phyloP scores from a whole-genome alignment of 2,329 filamentous ascomycete genomes.

The Colletotrichum euphorbiae region DNA sequence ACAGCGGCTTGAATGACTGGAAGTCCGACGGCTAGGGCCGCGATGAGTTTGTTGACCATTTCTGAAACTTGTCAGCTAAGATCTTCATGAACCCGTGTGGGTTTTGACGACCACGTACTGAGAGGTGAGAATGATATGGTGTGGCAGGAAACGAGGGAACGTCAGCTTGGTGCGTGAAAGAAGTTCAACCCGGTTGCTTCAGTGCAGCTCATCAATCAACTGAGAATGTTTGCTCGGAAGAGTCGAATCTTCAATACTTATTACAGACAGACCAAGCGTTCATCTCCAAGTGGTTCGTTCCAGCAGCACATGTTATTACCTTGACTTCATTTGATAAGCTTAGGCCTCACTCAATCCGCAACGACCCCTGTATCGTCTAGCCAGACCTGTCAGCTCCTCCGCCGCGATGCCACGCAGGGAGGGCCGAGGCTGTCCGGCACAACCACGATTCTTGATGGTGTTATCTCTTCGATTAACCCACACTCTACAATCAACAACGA shows the following conservation, averaged over 20 bases:
- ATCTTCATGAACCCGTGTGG: too few species aligned
- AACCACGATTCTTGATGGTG: constrained; percentile 9
- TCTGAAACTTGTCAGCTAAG: constrained; percentile 44
- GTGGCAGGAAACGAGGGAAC: too few species aligned
- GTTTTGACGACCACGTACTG: too few species aligned
- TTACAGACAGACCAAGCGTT: background rate
- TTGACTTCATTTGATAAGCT: background rate
- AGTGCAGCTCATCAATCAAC: too few species aligned
- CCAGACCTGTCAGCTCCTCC: background rate
- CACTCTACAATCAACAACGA: background rate
- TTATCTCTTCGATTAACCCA: background rate
- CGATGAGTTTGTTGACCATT: too few species aligned
- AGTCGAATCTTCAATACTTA: background rate
- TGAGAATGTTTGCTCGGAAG: background rate
- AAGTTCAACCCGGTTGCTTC: too few species aligned
- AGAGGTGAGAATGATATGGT: too few species aligned
- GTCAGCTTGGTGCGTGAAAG: too few species aligned
- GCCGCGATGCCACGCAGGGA: background rate
- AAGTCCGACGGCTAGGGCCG: too few species aligned
- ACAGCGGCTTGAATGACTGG: too few species aligned
- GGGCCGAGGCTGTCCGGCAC: background rate
- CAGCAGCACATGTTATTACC: background rate
- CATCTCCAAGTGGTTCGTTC: background rate
- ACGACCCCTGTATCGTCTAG: background rate
- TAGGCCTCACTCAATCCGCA: background rate